Percentiles rank a stretch among this genome's conserved stretches.
Conservation (phyloP, 1,284 basidiomycete species). For the Cryptococcus sp. region DNA sequence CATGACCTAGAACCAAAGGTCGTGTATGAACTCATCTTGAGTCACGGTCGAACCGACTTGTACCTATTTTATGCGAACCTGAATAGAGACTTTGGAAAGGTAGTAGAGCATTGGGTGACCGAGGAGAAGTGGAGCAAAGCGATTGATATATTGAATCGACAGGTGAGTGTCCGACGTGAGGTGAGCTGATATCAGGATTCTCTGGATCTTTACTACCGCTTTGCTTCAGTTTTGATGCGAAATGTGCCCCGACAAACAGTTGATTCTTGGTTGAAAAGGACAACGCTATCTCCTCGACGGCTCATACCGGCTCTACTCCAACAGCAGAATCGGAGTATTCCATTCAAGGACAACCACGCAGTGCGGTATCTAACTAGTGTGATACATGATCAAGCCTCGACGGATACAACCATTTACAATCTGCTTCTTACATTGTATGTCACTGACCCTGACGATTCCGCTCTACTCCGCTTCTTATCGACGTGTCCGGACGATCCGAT, state of each 20-base stretch:
- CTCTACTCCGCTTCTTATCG: slow-evolving; percentile 80
- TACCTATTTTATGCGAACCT: slow-evolving; percentile 83
- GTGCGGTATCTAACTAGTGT: slow-evolving; percentile 82
- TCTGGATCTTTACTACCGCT: slow-evolving; percentile 89
- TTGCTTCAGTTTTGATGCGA: slow-evolving; percentile 80
- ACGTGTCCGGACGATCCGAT: slow-evolving; percentile 74
- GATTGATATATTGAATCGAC: slow-evolving; percentile 77
- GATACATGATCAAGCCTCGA: slow-evolving; percentile 65
- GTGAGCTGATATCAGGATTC: slow-evolving; percentile 53
- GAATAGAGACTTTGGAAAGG: slow-evolving; percentile 74
- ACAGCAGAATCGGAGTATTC: slow-evolving; percentile 57
- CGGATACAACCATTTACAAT: slow-evolving; percentile 86
- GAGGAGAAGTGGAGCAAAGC: slow-evolving; percentile 90
- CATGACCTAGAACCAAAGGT: slow-evolving; percentile 76
- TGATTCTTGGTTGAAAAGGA: slow-evolving; percentile 83
- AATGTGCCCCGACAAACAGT: slow-evolving; percentile 83
- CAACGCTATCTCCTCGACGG: slow-evolving; percentile 70
- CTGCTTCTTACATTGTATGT: slow-evolving; percentile 84
- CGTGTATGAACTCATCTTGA: slow-evolving; percentile 85
- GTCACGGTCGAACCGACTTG: slow-evolving; percentile 88
- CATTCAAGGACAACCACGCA: slow-evolving; percentile 63
- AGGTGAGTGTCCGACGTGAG: slow-evolving; percentile 53
- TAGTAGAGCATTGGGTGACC: slow-evolving; percentile 87
- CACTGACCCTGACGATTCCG: slow-evolving; percentile 63
- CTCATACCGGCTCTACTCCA: slow-evolving; percentile 87